Conservation (phyloP, 192 early-diverging fungal genomes). For the Coemansia sp. region DNA sequence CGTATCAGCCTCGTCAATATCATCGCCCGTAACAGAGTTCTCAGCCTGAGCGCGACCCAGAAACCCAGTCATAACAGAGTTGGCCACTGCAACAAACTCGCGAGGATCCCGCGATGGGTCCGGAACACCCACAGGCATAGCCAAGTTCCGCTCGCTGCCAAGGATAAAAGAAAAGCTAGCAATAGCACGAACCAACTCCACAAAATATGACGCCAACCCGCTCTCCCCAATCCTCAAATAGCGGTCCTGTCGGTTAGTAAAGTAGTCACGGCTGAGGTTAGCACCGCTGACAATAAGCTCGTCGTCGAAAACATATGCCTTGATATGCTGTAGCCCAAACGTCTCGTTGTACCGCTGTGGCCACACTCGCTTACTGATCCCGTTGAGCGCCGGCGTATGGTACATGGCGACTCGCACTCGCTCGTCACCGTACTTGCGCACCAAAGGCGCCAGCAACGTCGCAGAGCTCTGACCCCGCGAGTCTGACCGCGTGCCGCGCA, state of each 20-base stretch:
- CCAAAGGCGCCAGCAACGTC: conserved; percentile 60
- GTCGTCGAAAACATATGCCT: conserved; percentile 91
- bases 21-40: neutral
- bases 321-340: conserved; percentile 95
- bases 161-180: conserved; percentile 67
- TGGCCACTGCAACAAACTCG: conserved; percentile 62
- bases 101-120: conserved; percentile 66
- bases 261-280: conserved; percentile 93
- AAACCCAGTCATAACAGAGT: conserved; percentile 58
- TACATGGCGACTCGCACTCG: conserved; percentile 78
- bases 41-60: conserved; percentile 39
- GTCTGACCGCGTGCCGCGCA: conserved; percentile 78
- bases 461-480: conserved; percentile 64
- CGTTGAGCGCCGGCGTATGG: conserved; percentile 83
- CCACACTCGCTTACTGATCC: conserved; percentile 68
- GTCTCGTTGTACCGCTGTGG: conserved; percentile 92
- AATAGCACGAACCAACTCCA: conserved; percentile 66
- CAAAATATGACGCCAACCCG: conserved; percentile 72
- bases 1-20: conserved; percentile 61
- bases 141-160: conserved; percentile 1
- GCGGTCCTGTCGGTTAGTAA: conserved; percentile 94
- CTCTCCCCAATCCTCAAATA: conserved; percentile 75
- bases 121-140: conserved; percentile 33
- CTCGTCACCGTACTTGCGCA: conserved; percentile 29
- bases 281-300: conserved; percentile 81